Conservation (phyloP, 768 basidiomycete species). For the Floccularia luteovirens region DNA sequence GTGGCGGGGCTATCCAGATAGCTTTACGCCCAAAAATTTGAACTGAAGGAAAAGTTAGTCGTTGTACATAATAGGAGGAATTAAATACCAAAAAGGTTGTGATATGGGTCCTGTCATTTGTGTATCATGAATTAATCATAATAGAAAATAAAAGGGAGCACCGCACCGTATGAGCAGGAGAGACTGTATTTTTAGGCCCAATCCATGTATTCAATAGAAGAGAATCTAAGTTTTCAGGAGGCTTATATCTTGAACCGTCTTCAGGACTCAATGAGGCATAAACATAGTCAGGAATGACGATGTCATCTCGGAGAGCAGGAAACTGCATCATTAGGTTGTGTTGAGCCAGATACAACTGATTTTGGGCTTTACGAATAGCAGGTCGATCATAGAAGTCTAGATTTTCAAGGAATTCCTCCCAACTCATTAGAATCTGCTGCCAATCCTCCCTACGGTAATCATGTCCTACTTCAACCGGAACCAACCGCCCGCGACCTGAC, state of each 20-base stretch:
- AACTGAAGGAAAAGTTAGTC: slow-evolving; percentile 31
- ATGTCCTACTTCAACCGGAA: slow-evolving; percentile 85
- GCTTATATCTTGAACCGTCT: slow-evolving; percentile 43
- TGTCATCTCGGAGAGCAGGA: slow-evolving; percentile 66
- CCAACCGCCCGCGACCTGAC: slow-evolving; percentile 74
- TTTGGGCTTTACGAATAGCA: slow-evolving; percentile 8
- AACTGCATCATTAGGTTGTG: slow-evolving; percentile 84
- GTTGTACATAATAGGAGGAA: slow-evolving; percentile 1
- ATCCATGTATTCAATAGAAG: slow-evolving; percentile 76
- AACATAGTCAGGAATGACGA: slow-evolving; percentile 83
- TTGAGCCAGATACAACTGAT: slow-evolving; percentile 80
- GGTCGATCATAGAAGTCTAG: slow-evolving; percentile 26
- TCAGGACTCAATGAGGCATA: slow-evolving; percentile 52
- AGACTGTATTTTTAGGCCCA: slow-evolving; percentile 70
- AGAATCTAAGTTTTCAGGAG: slow-evolving; percentile 60
- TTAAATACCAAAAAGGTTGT: slow-evolving; percentile 75
- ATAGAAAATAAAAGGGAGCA: slow-evolving; percentile 4
- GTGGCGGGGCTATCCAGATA: slow-evolving; percentile 86
- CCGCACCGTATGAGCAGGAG: slow-evolving; percentile 81
- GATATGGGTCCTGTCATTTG: slow-evolving; percentile 75
- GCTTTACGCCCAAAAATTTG: slow-evolving; percentile 88
- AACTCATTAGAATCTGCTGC: slow-evolving; percentile 73
- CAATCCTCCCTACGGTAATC: slow-evolving; percentile 80
- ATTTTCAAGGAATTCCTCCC: slow-evolving; percentile 65
- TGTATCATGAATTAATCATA: slow-evolving; percentile 3